Evolutionary conservation across 169 alveolate species (phyloP).

Genomic region (Amoebophrya sp.): DNA sequence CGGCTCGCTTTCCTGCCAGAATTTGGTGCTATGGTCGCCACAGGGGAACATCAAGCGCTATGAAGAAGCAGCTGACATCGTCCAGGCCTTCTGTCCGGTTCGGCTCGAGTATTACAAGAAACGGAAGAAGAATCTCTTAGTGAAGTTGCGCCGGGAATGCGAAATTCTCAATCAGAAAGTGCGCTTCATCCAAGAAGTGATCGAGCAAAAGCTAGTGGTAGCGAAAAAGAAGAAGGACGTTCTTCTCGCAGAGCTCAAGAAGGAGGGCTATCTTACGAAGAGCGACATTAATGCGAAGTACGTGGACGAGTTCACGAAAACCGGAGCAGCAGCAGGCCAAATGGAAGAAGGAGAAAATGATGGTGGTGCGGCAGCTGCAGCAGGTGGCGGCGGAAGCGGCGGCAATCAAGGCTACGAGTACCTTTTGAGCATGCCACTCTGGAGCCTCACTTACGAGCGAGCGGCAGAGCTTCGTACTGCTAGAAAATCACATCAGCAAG

Average conservation of each 20-base stretch:
- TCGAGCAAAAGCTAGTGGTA: background rate
- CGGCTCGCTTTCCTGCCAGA: background rate
- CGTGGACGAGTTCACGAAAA: background rate
- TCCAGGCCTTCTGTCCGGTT: background rate
- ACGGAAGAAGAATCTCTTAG: background rate
- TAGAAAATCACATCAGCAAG: too few relatives aligned
- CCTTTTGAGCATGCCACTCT: background rate
- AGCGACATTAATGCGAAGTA: background rate
- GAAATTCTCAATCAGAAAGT: background rate
- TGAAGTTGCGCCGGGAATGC: background rate
- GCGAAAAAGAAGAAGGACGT: background rate
- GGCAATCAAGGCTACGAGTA: background rate
- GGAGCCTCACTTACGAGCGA: background rate
- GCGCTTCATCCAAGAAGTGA: background rate
- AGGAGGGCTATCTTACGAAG: background rate
- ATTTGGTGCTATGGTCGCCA: background rate
- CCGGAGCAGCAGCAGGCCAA: background rate
- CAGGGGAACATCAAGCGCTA: conserved; percentile 20
- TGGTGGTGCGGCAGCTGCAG: background rate
- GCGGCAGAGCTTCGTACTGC: background rate
- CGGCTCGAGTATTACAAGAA: background rate
- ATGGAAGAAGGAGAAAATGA: background rate
- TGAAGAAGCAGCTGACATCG: background rate
- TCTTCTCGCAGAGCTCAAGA: background rate
- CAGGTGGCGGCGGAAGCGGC: background rate